phyloP scores from a whole-genome alignment of 164 flowering plant genomes.

The Sextonia rubra region DNA sequence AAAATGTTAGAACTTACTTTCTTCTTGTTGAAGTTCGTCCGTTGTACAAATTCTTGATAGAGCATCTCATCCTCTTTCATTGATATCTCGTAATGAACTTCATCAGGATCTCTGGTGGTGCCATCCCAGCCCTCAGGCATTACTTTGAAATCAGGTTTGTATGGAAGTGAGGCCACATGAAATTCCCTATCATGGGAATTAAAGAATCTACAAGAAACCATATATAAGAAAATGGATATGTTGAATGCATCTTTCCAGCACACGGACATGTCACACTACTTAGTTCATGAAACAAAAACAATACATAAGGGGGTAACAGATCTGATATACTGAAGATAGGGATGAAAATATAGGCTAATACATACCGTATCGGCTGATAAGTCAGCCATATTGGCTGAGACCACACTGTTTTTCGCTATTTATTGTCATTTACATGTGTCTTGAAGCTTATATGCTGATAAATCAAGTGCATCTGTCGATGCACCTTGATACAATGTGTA shows the following conservation, averaged over 20 bases:
- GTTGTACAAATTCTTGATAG: slow-evolving; percentile 76
- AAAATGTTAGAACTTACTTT: slow-evolving; percentile 39
- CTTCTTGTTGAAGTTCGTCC: slow-evolving; percentile 78
- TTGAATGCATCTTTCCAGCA: not conserved
- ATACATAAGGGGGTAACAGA: not conserved
- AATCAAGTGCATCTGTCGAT: too few relatives aligned
- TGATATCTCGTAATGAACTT: slow-evolving; percentile 91
- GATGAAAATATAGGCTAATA: too few relatives aligned
- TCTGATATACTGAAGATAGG: not conserved
- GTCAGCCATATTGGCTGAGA: too few relatives aligned
- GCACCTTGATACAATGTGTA: too few relatives aligned
- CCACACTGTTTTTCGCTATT: too few relatives aligned
- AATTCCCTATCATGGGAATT: slow-evolving; percentile 82
- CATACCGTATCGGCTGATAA: too few relatives aligned
- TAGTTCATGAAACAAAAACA: not conserved
- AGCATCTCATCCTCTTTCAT: slow-evolving; percentile 82
- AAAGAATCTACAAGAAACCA: slow-evolving; percentile 55
- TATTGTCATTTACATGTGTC: too few relatives aligned
- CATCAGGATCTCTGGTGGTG: slow-evolving; percentile 78
- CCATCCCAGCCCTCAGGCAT: slow-evolving; percentile 99
- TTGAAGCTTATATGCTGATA: too few relatives aligned
- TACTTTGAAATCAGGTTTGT: slow-evolving; percentile 94
- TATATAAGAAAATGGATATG: not conserved
- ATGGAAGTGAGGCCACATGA: slow-evolving; percentile 90
- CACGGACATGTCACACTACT: not conserved